Evolutionary conservation across 163 green algal species (phyloP).

Genomic region (Trebouxia gelatinosa): DNA sequence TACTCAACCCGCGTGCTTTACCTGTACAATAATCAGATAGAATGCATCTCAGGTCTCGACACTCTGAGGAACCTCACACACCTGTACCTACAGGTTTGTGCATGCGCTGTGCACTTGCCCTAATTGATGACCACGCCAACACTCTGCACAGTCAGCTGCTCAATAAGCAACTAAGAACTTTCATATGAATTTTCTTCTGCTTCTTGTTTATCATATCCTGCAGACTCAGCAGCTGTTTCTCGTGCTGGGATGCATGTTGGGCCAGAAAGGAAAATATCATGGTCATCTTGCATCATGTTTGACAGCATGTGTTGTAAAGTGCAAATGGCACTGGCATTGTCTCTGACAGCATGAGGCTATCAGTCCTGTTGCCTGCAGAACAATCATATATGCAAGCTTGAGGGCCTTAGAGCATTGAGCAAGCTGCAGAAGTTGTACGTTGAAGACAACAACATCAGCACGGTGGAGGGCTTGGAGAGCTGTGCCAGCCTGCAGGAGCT

Average conservation of each 20-base stretch:
- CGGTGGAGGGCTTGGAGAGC: slow-evolving; percentile 33
- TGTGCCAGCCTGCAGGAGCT: slow-evolving; percentile 37
- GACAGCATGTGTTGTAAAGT: no score
- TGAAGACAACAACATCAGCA: slow-evolving; percentile 44
- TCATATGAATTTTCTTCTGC: not conserved
- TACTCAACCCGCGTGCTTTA: slow-evolving; percentile 54
- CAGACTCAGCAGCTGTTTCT: not conserved
- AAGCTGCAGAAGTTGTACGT: slow-evolving; percentile 56
- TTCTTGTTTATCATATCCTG: not conserved
- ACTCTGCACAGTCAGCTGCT: not conserved
- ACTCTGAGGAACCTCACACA: slow-evolving; percentile 43
- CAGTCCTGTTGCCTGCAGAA: slow-evolving; percentile 32
- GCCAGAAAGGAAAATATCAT: no score
- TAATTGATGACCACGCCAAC: not conserved
- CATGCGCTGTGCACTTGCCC: not conserved
- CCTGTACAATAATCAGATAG: slow-evolving; percentile 65
- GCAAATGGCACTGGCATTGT: no score
- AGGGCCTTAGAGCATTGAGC: slow-evolving; percentile 25
- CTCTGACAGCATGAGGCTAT: not conserved
- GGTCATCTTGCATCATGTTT: no score
- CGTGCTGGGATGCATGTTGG: no score
- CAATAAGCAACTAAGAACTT: not conserved
- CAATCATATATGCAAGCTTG: slow-evolving; percentile 19
- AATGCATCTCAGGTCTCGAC: slow-evolving; percentile 33
- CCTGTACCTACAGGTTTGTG: slow-evolving; percentile 46